Evolutionary conservation across 495 filamentous ascomycete species (phyloP), one percentile per base, ranked within the genome.

Genomic region (Talaromyces adpressus): DNA sequence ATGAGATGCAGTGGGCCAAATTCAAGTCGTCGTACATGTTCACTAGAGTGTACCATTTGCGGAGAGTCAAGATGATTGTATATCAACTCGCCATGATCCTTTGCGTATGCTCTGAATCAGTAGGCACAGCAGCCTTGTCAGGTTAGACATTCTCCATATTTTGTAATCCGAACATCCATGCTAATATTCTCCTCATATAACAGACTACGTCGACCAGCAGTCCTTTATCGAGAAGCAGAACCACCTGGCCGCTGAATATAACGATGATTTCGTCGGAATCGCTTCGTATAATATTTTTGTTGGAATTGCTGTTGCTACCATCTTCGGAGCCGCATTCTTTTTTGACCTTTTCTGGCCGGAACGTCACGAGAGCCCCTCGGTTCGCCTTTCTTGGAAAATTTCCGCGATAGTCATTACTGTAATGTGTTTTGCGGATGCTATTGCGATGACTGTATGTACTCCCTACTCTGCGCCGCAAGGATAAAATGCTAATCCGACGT

Each of bases 261-360:
- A 82, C 68, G 74, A 82, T 67, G 72, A 77, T 63, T 79, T 77
- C 65, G 71, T 83, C 64, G 81, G 79, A 45, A 76, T 73, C 11
- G 71, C 71, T 1, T 76, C 74, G 25, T 82, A 79, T 68, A 84
- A 83, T 66, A 81, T 84, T 64, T 84, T 80, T 66, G 75, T 77
- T 34, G 80, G 81, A 45, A 71, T 84, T 23, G 80, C 76, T n/a
- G 77, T 82, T 0, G 81, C 79, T 1, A 78, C 75, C 32, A 79
- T 84, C 64, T 84, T 84, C 67, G 80, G 81, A 25, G 76, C 72
- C 9, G 81, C 72, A 6, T 83, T 82, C 70, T 83, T 82, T 74
- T 82, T 82, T 64, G 81, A 83, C 59, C 72, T 84, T 5, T 80
- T 81, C 66, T 82, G 79, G 79, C 79, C 81, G 4, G 78, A 80